Evolutionary conservation across 345 rosid species (phyloP), one percentile per base, ranked within the genome.

Genomic region (Tarenaya hassleriana): DNA sequence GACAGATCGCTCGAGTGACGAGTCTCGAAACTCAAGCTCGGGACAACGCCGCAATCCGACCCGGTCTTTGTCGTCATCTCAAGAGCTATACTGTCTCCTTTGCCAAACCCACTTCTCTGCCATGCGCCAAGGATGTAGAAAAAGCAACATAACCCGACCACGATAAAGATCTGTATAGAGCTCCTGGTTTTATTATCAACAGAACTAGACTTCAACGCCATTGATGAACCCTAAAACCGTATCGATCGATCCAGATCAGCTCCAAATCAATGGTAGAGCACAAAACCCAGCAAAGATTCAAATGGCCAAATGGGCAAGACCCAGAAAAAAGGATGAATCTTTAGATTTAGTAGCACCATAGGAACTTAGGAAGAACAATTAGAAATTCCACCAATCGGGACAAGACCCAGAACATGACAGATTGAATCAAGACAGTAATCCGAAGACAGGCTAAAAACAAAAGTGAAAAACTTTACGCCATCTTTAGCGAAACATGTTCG

Each of bases 91-190:
- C 88, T 83, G 55, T 92, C 99, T 31, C 97, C 99, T 72, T 92
- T 92, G 42, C 99, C 99, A 20, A 88, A 94, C 1, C 99, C 99
- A 59, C 99, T 88, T 34, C 88, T 69, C 61, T 88, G 99, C 99
- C 99, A 92, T 16, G 97, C 99, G 14, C 99, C 99, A 8, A 92
- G 62, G 16, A 88, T 74, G 70, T 92, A 92, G 56, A 88, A 92
- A 70, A 88, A 92, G 60, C 94, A 82, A 64, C 99, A 92, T 18
- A 92, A 46, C 42, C 94, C 88, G 16, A 73, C 76, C 12, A 92
- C 83, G 17, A 92, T 78, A 53, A 92, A 81, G 56, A 92, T 74
- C 61, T 88, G 95, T 34, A 92, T 55, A 33, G 95, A 81, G 69
- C 94, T 88, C 69, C 98, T 77, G 1, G 97, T 83, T 67, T 86